phyloP scores from a whole-genome alignment of 2,329 filamentous ascomycete species.

The Aspergillus phoenicis region DNA sequence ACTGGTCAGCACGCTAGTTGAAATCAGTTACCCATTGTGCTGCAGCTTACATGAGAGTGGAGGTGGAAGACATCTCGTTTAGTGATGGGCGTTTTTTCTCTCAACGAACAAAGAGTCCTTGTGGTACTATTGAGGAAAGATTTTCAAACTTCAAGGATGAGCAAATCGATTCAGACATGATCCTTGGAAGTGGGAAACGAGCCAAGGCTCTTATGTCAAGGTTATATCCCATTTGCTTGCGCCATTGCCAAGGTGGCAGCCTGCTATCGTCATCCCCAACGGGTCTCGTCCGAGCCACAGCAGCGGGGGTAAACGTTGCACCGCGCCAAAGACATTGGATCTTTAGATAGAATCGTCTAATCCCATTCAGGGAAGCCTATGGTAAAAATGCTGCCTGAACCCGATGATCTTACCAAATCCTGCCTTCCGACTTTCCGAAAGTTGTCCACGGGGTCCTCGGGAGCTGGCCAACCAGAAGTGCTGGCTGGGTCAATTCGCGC shows the following conservation, averaged over 20 bases:
- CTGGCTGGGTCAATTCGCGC: not conserved
- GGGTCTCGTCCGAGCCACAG: not conserved
- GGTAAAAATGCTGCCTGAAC: not conserved
- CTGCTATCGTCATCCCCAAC: conserved; percentile 1
- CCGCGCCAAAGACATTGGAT: not conserved
- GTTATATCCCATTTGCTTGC: not conserved
- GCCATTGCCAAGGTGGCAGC: conserved; percentile 1
- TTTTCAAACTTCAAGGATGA: not conserved
- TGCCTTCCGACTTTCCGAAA: not conserved
- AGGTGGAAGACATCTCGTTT: not conserved
- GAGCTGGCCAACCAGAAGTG: not conserved
- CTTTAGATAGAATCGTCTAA: not conserved
- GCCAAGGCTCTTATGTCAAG: not conserved
- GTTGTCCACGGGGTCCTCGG: not conserved
- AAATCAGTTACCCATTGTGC: too few species aligned
- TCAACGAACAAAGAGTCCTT: too few species aligned
- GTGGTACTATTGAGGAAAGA: too few species aligned
- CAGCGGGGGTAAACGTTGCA: not conserved
- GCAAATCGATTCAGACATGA: not conserved
- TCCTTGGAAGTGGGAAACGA: not conserved
- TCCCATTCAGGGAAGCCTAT: not conserved
- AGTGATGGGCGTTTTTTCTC: too few species aligned
- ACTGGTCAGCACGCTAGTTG: not conserved
- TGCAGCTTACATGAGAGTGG: not conserved
- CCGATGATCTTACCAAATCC: not conserved